A percentile compares a stretch with the other conserved stretches of the same genome.
These are phyloP conservation scores for Volvariella volvacea DNA, from an alignment of 1,284 basidiomycete species.

Conservation along the genomic window DNA sequence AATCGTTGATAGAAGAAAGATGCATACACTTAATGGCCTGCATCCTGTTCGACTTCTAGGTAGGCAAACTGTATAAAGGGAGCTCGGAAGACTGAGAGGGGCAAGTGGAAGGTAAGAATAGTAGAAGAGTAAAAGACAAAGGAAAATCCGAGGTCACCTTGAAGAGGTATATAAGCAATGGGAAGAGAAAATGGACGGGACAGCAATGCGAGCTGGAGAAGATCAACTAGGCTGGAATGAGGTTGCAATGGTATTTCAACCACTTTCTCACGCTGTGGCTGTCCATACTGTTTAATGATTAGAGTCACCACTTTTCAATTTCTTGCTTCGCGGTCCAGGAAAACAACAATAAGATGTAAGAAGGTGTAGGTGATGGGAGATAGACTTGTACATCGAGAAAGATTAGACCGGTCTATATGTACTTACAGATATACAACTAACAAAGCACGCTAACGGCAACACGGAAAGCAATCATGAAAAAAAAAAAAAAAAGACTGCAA, in stretches of 20 bases:
- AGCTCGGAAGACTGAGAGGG: slow-evolving; percentile 4
- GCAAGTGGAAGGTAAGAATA: slow-evolving; percentile 14
- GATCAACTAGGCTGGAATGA: not conserved
- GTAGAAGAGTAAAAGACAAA: slow-evolving; percentile 5
- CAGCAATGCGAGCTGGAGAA: slow-evolving; percentile 11
- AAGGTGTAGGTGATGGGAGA: slow-evolving; percentile 1
- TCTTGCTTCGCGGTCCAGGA: not conserved
- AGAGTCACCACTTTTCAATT: not conserved
- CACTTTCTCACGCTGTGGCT: slow-evolving; percentile 5
- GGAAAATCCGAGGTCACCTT: slow-evolving; percentile 6
- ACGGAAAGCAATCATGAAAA: slow-evolving; percentile 18
- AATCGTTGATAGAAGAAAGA: slow-evolving; percentile 8
- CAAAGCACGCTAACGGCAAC: slow-evolving; percentile 8
- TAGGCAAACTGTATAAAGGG: not conserved
- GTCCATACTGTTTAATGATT: not conserved
- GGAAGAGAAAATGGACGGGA: slow-evolving; percentile 17
- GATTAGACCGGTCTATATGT: not conserved
- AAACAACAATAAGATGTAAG: not conserved
- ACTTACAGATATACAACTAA: slow-evolving; percentile 7
- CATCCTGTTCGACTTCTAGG: slow-evolving; percentile 34
- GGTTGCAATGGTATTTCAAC: slow-evolving; percentile 3
- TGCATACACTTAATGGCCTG: slow-evolving; percentile 65
- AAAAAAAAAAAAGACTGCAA: slow-evolving; percentile 19
- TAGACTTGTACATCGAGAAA: slow-evolving; percentile 5
- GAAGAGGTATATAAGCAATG: slow-evolving; percentile 13